A percentile compares a stretch with the other conserved stretches of the same genome.
Conservation (phyloP, 2,329 filamentous ascomycete genomes). For the Monilinia fructicola region DNA sequence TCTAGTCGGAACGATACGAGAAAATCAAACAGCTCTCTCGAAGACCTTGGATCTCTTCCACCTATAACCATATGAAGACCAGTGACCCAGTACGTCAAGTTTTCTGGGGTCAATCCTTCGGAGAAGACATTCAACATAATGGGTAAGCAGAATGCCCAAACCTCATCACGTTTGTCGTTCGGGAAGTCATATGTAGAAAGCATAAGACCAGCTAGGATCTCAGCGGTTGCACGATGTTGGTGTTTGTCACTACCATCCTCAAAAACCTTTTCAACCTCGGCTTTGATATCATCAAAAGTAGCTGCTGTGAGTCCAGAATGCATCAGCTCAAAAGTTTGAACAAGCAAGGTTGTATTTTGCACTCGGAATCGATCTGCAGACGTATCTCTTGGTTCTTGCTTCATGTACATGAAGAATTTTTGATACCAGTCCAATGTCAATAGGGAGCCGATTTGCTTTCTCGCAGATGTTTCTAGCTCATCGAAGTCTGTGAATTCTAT, state of each 20-base stretch:
- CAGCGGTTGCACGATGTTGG: slow-evolving; percentile 91
- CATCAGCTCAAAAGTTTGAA: slow-evolving; percentile 88
- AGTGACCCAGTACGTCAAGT: slow-evolving; percentile 90
- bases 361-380: slow-evolving; percentile 85
- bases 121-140: slow-evolving; percentile 82
- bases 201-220: slow-evolving; percentile 86
- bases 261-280: slow-evolving; percentile 73
- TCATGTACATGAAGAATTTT: slow-evolving; percentile 87
- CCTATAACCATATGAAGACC: slow-evolving; percentile 89
- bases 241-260: slow-evolving; percentile 96
- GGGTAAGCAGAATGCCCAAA: slow-evolving; percentile 90
- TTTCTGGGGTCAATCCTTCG: slow-evolving; percentile 93
- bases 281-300: slow-evolving; percentile 84
- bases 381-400: slow-evolving; percentile 88
- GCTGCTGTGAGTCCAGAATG: slow-evolving; percentile 74
- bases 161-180: slow-evolving; percentile 66
- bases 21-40: slow-evolving; percentile 80
- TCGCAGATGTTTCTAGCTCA: slow-evolving; percentile 69
- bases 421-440: slow-evolving; percentile 84
- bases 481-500: slow-evolving; percentile 70
- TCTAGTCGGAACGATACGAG: slow-evolving; percentile 85
- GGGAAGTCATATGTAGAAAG: slow-evolving; percentile 78
- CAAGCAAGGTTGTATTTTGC: slow-evolving; percentile 80
- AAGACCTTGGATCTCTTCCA: slow-evolving; percentile 83
- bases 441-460: slow-evolving; percentile 75